These are phyloP conservation scores for Iris pallida DNA, from an alignment of 116 monocot species.

Conservation along the genomic window DNA sequence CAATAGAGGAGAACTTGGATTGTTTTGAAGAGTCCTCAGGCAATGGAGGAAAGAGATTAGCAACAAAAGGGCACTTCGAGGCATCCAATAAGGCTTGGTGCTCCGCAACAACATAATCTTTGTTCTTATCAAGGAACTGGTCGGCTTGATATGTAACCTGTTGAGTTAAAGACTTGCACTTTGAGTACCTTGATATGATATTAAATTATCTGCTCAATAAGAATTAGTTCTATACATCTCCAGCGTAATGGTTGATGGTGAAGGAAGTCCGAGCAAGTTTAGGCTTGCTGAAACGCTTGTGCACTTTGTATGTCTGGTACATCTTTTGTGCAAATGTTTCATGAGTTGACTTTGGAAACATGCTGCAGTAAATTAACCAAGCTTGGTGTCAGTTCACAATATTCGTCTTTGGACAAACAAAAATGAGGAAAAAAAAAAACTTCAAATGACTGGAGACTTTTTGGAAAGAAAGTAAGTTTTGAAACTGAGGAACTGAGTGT, in stretches of 20 bases:
- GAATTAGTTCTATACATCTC: slow-evolving; percentile 64
- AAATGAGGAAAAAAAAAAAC: no score
- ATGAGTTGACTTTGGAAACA: slow-evolving; percentile 99
- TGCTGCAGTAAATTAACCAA: slow-evolving; percentile 45
- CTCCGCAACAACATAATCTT: slow-evolving; percentile 95
- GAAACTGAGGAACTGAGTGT: no score
- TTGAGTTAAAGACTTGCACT: slow-evolving; percentile 8
- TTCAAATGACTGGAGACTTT: no score
- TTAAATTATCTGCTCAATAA: neutral
- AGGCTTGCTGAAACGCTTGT: slow-evolving; percentile 97
- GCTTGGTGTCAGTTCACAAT: neutral
- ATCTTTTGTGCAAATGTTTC: slow-evolving; percentile 96
- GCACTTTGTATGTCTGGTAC: slow-evolving; percentile 91
- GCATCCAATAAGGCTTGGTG: slow-evolving; percentile 82
- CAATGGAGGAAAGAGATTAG: slow-evolving; percentile 82
- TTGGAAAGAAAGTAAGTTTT: no score
- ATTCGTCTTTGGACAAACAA: neutral
- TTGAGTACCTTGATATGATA: slow-evolving; percentile 10
- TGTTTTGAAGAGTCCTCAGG: slow-evolving; percentile 88
- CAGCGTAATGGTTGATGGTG: slow-evolving; percentile 97
- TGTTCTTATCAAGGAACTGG: slow-evolving; percentile 94
- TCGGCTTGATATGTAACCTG: slow-evolving; percentile 97
- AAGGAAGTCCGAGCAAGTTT: slow-evolving; percentile 92
- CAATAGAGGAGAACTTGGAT: slow-evolving; percentile 94
- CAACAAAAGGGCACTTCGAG: slow-evolving; percentile 72